Conservation (phyloP, 2,329 filamentous ascomycete species). For the Alternaria gaisen region DNA sequence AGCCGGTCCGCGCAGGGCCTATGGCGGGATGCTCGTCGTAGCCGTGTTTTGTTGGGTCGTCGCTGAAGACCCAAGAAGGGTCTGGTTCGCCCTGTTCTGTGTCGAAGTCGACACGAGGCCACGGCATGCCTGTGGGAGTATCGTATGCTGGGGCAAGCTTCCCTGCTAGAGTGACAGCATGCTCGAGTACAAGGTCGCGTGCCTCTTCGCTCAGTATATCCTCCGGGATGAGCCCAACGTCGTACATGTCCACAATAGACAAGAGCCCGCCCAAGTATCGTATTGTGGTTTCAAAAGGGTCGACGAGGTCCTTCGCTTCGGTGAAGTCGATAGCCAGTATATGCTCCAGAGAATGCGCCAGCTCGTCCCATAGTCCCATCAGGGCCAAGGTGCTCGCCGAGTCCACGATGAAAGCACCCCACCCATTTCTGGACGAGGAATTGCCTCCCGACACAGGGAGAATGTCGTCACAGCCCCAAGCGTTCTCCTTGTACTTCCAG, state of each 20-base stretch:
- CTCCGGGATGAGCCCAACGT: conserved; percentile 51
- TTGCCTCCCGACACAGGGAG: conserved; percentile 50
- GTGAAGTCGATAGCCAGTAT: conserved; percentile 52
- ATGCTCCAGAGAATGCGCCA: conserved; percentile 50
- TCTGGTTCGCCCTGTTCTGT: conserved; percentile 44
- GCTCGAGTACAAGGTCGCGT: conserved; percentile 46
- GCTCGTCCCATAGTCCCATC: conserved; percentile 56
- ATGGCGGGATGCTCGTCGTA: conserved; percentile 50
- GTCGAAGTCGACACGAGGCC: conserved; percentile 57
- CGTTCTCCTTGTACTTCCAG: conserved; percentile 50
- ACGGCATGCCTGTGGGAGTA: conserved; percentile 54
- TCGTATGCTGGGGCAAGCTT: conserved; percentile 53
- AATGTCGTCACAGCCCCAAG: conserved; percentile 54
- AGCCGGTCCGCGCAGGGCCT: conserved; percentile 54
- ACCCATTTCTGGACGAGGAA: conserved; percentile 51
- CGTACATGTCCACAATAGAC: conserved; percentile 53
- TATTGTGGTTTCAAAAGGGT: conserved; percentile 55
- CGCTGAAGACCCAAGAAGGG: conserved; percentile 37
- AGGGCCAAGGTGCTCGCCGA: conserved; percentile 52
- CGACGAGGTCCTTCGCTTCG: conserved; percentile 46
- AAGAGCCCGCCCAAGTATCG: conserved; percentile 53
- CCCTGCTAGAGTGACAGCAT: conserved; percentile 50
- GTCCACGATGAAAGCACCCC: conserved; percentile 56
- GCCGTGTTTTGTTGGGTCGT: conserved; percentile 41
- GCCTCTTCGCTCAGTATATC: conserved; percentile 41